Conservation (phyloP, 108 stramenopile genomes). For the Cyclostephanos invisitatus region DNA sequence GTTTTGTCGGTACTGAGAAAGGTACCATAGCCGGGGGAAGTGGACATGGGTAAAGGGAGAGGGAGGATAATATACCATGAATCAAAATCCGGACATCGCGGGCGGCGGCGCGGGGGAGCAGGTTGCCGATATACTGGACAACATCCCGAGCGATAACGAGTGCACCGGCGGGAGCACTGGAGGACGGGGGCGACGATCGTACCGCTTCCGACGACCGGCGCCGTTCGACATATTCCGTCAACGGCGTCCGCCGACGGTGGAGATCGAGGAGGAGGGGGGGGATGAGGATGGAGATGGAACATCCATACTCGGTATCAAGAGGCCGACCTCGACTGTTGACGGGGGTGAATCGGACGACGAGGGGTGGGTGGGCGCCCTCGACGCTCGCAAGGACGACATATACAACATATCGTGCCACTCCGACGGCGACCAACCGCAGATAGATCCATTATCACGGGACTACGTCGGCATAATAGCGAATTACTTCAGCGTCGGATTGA, state of each 20-base stretch:
- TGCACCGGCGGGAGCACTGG: background rate
- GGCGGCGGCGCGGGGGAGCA: constrained; percentile 38
- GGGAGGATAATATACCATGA: constrained; percentile 17
- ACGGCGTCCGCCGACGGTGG: background rate
- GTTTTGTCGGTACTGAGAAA: too few relatives aligned
- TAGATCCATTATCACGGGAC: constrained; percentile 45
- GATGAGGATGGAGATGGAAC: too few relatives aligned
- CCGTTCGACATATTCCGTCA: constrained; percentile 35
- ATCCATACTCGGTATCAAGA: too few relatives aligned
- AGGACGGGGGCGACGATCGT: too few relatives aligned
- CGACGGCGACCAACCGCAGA: constrained; percentile 21
- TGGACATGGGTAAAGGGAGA: too few relatives aligned
- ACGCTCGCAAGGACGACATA: constrained; percentile 16
- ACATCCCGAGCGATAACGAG: constrained; percentile 44
- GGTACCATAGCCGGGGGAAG: too few relatives aligned
- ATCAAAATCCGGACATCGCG: constrained; percentile 26
- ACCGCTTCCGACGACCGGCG: constrained; percentile 22
- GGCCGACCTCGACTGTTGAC: too few relatives aligned
- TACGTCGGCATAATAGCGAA: constrained; percentile 47
- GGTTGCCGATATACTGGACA: constrained; percentile 41
- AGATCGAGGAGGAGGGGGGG: background rate
- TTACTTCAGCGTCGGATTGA: constrained; percentile 53
- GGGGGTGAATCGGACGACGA: constrained; percentile 11
- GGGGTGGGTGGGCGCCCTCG: constrained; percentile 16
- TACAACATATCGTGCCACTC: constrained; percentile 38